A percentile compares a stretch with the other conserved stretches of the same genome.
These are phyloP conservation scores for Alectoria sarmentosa DNA, from an alignment of 495 filamentous ascomycete species.

Conservation along the genomic window DNA sequence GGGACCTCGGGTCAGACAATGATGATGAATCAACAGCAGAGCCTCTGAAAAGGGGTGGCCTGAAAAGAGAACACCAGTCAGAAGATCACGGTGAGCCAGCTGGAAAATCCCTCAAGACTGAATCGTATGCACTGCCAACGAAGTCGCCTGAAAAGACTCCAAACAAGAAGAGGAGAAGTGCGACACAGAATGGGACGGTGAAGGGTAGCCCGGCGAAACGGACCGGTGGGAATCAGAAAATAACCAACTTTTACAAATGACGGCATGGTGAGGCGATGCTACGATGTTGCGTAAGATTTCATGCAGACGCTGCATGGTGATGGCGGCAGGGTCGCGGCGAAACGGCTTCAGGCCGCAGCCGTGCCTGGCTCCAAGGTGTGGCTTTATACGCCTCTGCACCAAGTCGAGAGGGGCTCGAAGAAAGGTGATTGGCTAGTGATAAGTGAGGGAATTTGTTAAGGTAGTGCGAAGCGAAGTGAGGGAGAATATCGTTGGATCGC, in stretches of 20 bases:
- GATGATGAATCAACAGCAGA: constrained; percentile 21
- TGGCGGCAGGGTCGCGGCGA: constrained; percentile 22
- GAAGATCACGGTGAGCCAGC: constrained; percentile 27
- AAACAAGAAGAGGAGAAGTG: constrained; percentile 39
- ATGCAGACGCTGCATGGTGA: constrained; percentile 17
- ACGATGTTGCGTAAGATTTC: constrained; percentile 4
- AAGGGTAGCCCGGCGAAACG: constrained; percentile 41
- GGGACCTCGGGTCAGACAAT: constrained; percentile 41
- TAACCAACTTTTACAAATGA: constrained; percentile 72
- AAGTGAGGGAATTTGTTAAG: background rate
- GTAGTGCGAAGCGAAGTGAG: background rate
- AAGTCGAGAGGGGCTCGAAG: background rate
- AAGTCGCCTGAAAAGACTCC: constrained; percentile 41
- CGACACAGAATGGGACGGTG: constrained; percentile 40
- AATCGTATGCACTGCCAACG: background rate
- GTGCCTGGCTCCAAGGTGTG: background rate
- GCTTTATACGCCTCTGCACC: background rate
- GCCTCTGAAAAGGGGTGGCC: constrained; percentile 29
- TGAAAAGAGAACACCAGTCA: constrained; percentile 51
- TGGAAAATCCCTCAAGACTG: constrained; percentile 22
- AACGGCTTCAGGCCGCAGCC: constrained; percentile 4
- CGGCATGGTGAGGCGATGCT: constrained; percentile 5
- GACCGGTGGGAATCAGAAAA: constrained; percentile 63
- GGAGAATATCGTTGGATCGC: background rate
- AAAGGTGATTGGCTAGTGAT: background rate